phyloP scores from a whole-genome alignment of 2,329 filamentous ascomycete genomes.

The Leptographium procerum region DNA sequence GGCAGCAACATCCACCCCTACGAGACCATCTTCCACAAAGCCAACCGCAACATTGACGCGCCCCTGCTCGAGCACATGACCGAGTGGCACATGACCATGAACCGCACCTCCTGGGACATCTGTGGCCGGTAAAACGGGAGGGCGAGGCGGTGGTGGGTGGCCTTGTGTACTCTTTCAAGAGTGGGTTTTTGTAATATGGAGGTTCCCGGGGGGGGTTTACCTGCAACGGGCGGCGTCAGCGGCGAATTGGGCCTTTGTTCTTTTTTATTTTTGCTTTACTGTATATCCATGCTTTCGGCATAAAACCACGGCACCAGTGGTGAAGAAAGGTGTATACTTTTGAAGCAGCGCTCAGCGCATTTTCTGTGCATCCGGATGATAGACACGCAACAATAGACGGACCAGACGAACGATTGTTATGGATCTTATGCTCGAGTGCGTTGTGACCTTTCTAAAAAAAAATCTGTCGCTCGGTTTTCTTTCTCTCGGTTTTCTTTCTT shows the following conservation, averaged over 20 bases:
- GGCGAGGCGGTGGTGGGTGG: neutral
- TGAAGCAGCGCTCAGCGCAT: too few species aligned
- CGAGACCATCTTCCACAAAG: conserved; percentile 26
- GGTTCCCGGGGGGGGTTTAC: too few species aligned
- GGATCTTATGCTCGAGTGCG: too few species aligned
- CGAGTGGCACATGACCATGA: conserved; percentile 17
- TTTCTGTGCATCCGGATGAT: too few species aligned
- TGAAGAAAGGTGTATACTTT: too few species aligned
- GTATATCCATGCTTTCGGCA: neutral
- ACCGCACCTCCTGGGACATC: neutral
- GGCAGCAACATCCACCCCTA: conserved; percentile 25
- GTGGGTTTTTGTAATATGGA: too few species aligned
- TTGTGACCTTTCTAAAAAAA: too few species aligned
- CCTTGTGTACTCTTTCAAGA: too few species aligned
- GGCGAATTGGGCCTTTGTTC: too few species aligned
- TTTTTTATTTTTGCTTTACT: neutral
- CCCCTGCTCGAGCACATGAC: conserved; percentile 18
- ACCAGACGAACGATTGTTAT: too few species aligned
- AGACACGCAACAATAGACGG: too few species aligned
- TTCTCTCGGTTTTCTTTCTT: neutral
- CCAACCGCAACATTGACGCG: conserved; percentile 20
- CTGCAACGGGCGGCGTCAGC: too few species aligned
- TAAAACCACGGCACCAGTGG: neutral
- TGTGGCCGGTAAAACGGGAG: neutral
- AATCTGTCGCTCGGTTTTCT: neutral